phyloP scores from a whole-genome alignment of 106 monocot genomes.

The Ottelia alismoides region DNA sequence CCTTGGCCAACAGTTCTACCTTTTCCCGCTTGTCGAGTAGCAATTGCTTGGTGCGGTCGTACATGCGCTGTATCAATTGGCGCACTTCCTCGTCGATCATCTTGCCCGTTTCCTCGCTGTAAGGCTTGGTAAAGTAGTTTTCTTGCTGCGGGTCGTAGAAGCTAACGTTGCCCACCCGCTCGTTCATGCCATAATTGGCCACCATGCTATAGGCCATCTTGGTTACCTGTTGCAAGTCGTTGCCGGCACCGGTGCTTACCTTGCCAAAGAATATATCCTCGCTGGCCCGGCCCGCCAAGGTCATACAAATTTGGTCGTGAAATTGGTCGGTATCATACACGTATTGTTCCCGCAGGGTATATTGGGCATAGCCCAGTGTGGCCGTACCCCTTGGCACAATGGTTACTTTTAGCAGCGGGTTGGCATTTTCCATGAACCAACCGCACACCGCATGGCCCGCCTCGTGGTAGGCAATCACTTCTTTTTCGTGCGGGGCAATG shows the following conservation, averaged over 20 bases:
- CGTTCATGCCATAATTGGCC: conserved; percentile 91
- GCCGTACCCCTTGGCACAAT: conserved; percentile 90
- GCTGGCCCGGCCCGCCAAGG: conserved; percentile 78
- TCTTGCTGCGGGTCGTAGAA: conserved; percentile 66
- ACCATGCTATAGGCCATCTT: conserved; percentile 96
- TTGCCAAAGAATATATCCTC: conserved; percentile 92
- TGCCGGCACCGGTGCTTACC: conserved; percentile 89
- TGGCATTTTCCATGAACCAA: conserved; percentile 93
- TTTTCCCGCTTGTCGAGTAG: conserved; percentile 63
- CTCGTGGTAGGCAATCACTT: conserved; percentile 87
- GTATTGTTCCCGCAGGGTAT: conserved; percentile 82
- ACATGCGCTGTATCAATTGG: conserved; percentile 72
- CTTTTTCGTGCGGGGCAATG: too few relatives aligned
- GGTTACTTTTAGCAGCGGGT: conserved; percentile 85
- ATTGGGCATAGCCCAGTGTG: conserved; percentile 85
- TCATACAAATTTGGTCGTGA: conserved; percentile 92
- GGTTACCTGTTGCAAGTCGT: conserved; percentile 93
- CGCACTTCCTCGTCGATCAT: conserved; percentile 84
- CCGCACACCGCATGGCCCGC: conserved; percentile 84
- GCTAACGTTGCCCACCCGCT: conserved; percentile 83
- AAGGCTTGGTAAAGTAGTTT: conserved; percentile 70
- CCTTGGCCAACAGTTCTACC: conserved; percentile 64
- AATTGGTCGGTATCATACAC: conserved; percentile 86
- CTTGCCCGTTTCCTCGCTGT: conserved; percentile 76
- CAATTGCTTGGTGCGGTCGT: conserved; percentile 40